A percentile compares a stretch with the other conserved stretches of the same genome.
These are phyloP conservation scores for Pichia thaimueangensis DNA, from an alignment of 805 yeast genomes.

Conservation along the genomic window DNA sequence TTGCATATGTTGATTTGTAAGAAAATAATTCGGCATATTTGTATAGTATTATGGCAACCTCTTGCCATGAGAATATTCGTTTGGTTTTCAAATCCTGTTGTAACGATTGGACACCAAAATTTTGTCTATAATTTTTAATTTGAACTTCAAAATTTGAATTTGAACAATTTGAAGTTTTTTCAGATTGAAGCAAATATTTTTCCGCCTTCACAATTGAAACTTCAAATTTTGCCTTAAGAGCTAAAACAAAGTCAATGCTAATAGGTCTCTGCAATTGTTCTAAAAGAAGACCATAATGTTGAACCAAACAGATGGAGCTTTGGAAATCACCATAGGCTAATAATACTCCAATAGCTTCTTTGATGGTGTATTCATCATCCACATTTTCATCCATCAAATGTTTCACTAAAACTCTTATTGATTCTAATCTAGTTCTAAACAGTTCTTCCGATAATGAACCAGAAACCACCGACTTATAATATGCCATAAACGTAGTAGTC, in stretches of 20 bases:
- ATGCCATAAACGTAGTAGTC: constrained; percentile 8
- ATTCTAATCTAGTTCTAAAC: constrained; percentile 10
- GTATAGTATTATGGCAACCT: constrained; percentile 18
- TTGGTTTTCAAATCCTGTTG: constrained; percentile 6
- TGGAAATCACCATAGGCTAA: constrained; percentile 23
- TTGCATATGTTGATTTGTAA: constrained; percentile 19
- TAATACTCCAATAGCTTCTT: constrained; percentile 17
- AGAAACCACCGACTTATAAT: constrained; percentile 11
- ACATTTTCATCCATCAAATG: constrained; percentile 12
- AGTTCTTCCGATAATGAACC: constrained; percentile 6
- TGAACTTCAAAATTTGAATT: constrained; percentile 5
- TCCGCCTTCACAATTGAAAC: constrained; percentile 20
- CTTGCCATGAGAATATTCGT: constrained; percentile 14
- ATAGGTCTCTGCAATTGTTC: constrained; percentile 5
- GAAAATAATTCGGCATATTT: constrained; percentile 20
- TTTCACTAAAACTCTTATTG: constrained; percentile 16
- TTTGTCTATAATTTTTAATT: constrained; percentile 13
- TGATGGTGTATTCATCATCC: constrained; percentile 6
- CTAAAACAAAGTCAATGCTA: constrained; percentile 13
- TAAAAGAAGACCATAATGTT: constrained; percentile 18
- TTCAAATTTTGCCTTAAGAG: constrained; percentile 18
- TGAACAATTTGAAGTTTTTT: background rate
- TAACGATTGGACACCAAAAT: constrained; percentile 19
- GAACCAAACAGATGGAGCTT: constrained; percentile 21
- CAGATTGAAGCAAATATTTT: constrained; percentile 10